Evolutionary conservation across 176 grass and related monocot species (phyloP).

Genomic region (Cymbopogon citratus): DNA sequence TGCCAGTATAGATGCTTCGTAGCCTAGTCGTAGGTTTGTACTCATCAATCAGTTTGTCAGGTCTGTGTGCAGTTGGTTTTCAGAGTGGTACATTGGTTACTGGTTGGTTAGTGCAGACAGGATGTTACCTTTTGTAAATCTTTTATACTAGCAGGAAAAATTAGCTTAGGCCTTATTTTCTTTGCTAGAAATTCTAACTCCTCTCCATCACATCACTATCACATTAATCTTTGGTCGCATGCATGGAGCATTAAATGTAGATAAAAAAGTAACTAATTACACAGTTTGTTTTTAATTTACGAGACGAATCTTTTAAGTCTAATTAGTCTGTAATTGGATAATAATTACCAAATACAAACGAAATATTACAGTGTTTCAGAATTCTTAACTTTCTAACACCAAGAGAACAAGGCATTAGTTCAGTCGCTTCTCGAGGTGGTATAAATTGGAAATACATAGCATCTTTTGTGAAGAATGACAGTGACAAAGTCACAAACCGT

Average conservation of each 20-base stretch:
- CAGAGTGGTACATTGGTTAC: conserved; percentile 6
- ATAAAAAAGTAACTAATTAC: too few relatives aligned
- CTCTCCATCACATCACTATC: too few relatives aligned
- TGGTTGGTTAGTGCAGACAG: conserved; percentile 17
- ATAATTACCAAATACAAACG: too few relatives aligned
- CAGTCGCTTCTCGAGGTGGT: not conserved
- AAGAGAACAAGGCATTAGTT: not conserved
- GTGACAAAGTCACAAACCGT: not conserved
- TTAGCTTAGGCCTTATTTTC: not conserved
- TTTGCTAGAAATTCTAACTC: too few relatives aligned
- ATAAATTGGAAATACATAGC: not conserved
- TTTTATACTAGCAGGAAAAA: not conserved
- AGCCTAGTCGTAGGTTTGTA: conserved; percentile 28
- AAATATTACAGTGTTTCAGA: too few relatives aligned
- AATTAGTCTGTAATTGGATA: too few relatives aligned
- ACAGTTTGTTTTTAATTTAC: too few relatives aligned
- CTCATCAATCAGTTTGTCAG: not conserved
- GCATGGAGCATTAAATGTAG: too few relatives aligned
- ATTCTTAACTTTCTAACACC: too few relatives aligned
- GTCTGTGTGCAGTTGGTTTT: conserved; percentile 10
- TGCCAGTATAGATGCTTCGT: conserved; percentile 27
- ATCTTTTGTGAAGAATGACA: not conserved
- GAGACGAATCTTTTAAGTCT: too few relatives aligned
- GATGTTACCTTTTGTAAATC: conserved; percentile 33
- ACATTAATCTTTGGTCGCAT: too few relatives aligned